Evolutionary conservation across 176 grass and related monocot genomes (phyloP).

Genomic region (Triticum turgidum): DNA sequence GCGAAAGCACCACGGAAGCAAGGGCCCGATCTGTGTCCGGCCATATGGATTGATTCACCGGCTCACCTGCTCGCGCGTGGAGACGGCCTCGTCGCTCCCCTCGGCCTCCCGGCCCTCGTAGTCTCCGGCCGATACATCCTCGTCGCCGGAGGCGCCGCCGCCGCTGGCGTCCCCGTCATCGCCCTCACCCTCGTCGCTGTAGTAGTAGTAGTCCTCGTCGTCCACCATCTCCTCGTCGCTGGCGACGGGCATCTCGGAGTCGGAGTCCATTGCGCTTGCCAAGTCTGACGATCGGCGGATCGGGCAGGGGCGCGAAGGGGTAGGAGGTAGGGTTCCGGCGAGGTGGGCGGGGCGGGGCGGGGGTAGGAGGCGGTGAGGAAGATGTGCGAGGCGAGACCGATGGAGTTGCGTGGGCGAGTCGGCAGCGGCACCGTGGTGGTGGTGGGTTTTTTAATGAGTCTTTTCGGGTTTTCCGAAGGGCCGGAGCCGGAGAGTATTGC

Average conservation of each 20-base stretch:
- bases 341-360: neutral
- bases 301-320: neutral
- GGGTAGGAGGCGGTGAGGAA: neutral
- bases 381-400: slow-evolving; percentile 3
- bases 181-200: slow-evolving; percentile 46
- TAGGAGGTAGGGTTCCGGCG: slow-evolving; percentile 38
- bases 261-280: slow-evolving; percentile 61
- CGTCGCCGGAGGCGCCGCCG: neutral
- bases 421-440: neutral
- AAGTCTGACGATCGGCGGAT: slow-evolving; percentile 26
- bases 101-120: slow-evolving; percentile 60
- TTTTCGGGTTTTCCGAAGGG: neutral
- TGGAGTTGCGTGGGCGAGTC: slow-evolving; percentile 29
- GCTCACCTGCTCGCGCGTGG: slow-evolving; percentile 69
- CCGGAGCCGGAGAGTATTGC: neutral
- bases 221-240: slow-evolving; percentile 70
- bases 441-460: neutral
- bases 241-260: slow-evolving; percentile 57
- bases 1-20: neutral
- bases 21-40: neutral
- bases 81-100: slow-evolving; percentile 48
- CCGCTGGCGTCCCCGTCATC: slow-evolving; percentile 4
- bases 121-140: slow-evolving; percentile 41
- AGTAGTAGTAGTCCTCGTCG: slow-evolving; percentile 68
- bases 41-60: neutral